Evolutionary conservation across 2,329 filamentous ascomycete species (phyloP), one percentile per base, ranked within the genome.

Genomic region (Fusarium sp.): DNA sequence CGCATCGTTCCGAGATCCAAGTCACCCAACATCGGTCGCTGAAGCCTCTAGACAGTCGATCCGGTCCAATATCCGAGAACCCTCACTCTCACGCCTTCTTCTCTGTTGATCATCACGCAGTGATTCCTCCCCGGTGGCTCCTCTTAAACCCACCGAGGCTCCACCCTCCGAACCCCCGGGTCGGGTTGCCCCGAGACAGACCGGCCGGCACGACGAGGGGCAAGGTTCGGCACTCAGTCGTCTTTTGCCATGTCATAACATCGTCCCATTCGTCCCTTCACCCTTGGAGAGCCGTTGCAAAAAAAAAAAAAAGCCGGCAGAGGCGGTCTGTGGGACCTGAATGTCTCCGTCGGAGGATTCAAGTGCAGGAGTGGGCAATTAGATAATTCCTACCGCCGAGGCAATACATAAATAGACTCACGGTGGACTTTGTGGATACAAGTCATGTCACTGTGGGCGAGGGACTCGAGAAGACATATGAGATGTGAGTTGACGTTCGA

Each of bases 151-250:
- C 36, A 13, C 15, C 34, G 10, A 40, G 18, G 41, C 23, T 39
- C 53, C 28, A 28, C 43, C 41, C 23, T 18, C 52, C 52, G 30
- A 39, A 7, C 54, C 43, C 30, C 41, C 43, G 43, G 54, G 54
- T 58, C 54, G 34, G 43, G 34, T 58, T 57, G 31, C 23, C 53
- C 43, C 34, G 11, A 46, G 18, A 39, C 15, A 31, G 54, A 18
- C 13, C 15, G 23, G 36, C 54, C 34, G 36, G 54, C 46, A 4
- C 34, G 12, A 16, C 34, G 10, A 13, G 30, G 54, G 23, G 9
- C 10, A 16, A 34, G 39, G 27, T 12, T 43, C 6, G 37, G 30
- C 31, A 27, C 53, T 43, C 18, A 27, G 40, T 27, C n/a, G 39
- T 5, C 39, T 41, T n/a, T 54, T 43, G n/a, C n/a, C n/a, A 41